Evolutionary conservation across 2,329 filamentous ascomycete genomes (phyloP).

Genomic region (Coleophoma cylindrospora): DNA sequence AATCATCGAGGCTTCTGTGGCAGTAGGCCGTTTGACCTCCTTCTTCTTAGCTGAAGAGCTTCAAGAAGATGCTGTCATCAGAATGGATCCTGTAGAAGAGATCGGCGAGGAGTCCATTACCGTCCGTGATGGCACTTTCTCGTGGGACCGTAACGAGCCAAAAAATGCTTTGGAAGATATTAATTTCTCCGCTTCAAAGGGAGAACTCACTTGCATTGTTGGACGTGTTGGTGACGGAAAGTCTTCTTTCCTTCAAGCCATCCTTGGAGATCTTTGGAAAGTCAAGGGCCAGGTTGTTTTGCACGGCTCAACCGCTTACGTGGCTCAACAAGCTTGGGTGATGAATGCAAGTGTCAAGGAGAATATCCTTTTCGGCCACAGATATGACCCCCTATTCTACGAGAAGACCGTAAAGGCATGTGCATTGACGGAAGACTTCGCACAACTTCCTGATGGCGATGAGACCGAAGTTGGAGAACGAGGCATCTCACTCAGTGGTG

Average conservation of each 20-base stretch:
- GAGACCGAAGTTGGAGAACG: constrained; percentile 95
- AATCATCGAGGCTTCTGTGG: constrained; percentile 93
- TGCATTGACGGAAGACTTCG: constrained; percentile 85
- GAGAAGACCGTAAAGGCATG: constrained; percentile 89
- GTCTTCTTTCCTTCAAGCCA: constrained; percentile 82
- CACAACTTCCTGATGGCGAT: constrained; percentile 88
- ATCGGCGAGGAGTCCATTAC: constrained; percentile 80
- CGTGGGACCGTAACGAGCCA: constrained; percentile 82
- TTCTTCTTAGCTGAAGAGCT: constrained; percentile 88
- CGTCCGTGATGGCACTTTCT: constrained; percentile 82
- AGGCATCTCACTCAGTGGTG: constrained; percentile 91
- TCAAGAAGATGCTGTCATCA: constrained; percentile 73
- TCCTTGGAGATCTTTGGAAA: constrained; percentile 92
- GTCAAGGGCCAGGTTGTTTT: constrained; percentile 77
- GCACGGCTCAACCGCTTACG: constrained; percentile 81
- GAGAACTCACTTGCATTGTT: constrained; percentile 87
- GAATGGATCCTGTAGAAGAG: constrained; percentile 66
- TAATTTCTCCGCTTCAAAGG: constrained; percentile 84
- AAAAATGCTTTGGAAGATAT: constrained; percentile 74
- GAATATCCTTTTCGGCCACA: constrained; percentile 94
- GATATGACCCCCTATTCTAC: constrained; percentile 91
- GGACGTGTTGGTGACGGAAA: constrained; percentile 94
- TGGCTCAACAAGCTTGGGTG: constrained; percentile 90
- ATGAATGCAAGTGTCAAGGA: constrained; percentile 97
- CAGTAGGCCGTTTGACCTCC: constrained; percentile 76